phyloP scores from a whole-genome alignment of 305 asterid genomes.

The Solanum chacoense region DNA sequence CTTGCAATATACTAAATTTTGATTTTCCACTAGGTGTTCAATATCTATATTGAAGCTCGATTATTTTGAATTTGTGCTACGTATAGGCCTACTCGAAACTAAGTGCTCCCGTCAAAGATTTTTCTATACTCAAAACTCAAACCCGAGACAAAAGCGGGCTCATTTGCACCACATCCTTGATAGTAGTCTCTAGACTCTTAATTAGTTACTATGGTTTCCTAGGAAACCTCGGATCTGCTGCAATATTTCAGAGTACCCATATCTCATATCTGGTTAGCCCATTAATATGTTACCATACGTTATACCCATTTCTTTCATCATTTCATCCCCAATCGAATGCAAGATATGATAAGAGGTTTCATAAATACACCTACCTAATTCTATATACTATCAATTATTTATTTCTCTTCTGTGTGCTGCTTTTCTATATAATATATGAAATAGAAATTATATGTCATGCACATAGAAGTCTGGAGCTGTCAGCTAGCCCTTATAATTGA shows the following conservation, averaged over 20 bases:
- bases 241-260: constrained; percentile 13
- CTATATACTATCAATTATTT: not conserved
- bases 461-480: not conserved
- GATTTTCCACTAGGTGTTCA: not conserved
- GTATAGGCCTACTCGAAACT: not conserved
- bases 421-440: not conserved
- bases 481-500: constrained; percentile 10
- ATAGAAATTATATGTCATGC: not conserved
- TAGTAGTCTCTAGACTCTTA: not conserved
- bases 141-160: not conserved
- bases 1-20: not conserved
- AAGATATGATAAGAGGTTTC: constrained; percentile 18
- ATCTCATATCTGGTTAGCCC: not conserved
- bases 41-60: not conserved
- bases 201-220: not conserved
- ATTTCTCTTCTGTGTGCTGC: not conserved
- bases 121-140: accelerated
- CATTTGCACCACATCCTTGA: not conserved
- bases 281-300: constrained; percentile 1
- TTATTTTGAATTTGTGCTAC: no score
- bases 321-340: not conserved
- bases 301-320: constrained; percentile 1
- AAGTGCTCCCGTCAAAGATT: not conserved
- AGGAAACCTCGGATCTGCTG: constrained; percentile 38
- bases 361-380: not conserved